Percentiles rank a stretch among this genome's conserved stretches.
phyloP scores from a whole-genome alignment of 2,329 filamentous ascomycete species.

The Trichoderma atrobrunneum region DNA sequence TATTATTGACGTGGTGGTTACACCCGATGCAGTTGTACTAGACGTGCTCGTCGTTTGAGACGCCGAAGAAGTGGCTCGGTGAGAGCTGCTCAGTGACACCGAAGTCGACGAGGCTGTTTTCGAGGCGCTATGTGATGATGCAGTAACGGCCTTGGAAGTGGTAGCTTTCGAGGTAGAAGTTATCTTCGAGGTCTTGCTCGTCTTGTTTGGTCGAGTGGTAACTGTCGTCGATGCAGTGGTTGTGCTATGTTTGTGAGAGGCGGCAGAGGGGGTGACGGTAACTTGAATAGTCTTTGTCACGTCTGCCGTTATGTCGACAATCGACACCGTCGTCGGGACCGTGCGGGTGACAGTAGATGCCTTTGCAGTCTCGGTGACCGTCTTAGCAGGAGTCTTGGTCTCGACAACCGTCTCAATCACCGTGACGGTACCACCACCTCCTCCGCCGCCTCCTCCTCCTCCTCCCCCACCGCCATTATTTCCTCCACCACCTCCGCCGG shows the following conservation, averaged over 20 bases:
- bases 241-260: not conserved
- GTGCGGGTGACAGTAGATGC: constrained; percentile 31
- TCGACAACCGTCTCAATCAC: constrained; percentile 36
- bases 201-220: not conserved
- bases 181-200: not conserved
- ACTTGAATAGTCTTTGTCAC: constrained; percentile 27
- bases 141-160: not conserved
- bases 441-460: constrained; percentile 17
- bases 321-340: constrained; percentile 31
- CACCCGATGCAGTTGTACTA: not conserved
- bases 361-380: constrained; percentile 29
- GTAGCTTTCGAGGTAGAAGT: constrained; percentile 5
- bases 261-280: constrained; percentile 29
- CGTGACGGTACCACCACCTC: constrained; percentile 29
- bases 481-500: constrained; percentile 22
- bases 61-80: not conserved
- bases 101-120: not conserved
- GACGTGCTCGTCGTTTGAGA: not conserved
- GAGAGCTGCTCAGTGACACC: not conserved
- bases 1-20: not conserved
- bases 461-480: constrained; percentile 17
- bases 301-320: constrained; percentile 30
- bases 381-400: constrained; percentile 28
- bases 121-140: not conserved
- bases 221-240: constrained; percentile 1